Evolutionary conservation across 208 protist genomes (phyloP).

Genomic region (Acanthamoeba lenticulata): DNA sequence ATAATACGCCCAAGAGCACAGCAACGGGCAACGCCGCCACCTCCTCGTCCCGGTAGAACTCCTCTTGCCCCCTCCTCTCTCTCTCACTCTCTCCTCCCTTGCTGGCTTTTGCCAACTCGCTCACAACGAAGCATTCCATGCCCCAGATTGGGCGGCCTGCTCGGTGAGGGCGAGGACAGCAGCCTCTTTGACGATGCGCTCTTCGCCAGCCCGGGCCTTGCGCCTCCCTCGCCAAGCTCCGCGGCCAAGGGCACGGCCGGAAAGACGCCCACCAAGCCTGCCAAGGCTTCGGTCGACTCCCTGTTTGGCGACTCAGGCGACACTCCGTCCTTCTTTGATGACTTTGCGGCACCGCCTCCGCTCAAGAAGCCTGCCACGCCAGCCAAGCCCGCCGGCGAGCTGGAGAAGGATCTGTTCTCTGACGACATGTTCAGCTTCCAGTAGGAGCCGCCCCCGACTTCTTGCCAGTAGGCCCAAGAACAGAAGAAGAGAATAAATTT

Average conservation of each 20-base stretch:
- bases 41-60: not conserved
- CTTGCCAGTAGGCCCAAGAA: no score
- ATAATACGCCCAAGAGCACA: not conserved
- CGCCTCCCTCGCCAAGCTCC: not conserved
- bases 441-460: no score
- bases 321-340: constrained; percentile 14
- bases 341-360: not conserved
- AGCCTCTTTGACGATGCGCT: not conserved
- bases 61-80: no score
- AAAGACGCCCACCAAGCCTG: not conserved
- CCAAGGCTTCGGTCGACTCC: not conserved
- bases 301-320: constrained; percentile 9
- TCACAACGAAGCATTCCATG: not conserved
- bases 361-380: not conserved
- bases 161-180: not conserved
- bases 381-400: not conserved
- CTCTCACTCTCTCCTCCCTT: no score
- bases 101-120: no score
- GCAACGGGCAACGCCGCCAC: not conserved
- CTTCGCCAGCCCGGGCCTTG: not conserved
- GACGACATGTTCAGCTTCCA: constrained; percentile 33
- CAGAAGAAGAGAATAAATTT: no score
- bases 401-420: constrained; percentile 18
- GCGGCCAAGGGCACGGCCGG: constrained; percentile 1
- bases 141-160: not conserved